phyloP scores from a whole-genome alignment of 306 rosid species.

The Inga laurina region DNA sequence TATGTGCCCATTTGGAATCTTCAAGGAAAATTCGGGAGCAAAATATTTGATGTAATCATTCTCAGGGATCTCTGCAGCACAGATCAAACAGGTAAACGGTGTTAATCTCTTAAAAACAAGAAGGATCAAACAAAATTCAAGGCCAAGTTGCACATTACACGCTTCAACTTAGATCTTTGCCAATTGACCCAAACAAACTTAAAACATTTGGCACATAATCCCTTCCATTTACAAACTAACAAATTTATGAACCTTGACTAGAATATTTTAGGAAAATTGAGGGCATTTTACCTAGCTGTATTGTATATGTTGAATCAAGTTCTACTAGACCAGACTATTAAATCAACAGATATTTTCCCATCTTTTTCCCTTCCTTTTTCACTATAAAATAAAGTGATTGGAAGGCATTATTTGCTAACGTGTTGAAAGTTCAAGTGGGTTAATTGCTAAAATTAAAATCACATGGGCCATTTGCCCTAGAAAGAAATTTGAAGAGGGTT shows the following conservation, averaged over 20 bases:
- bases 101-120: slow-evolving; percentile 7
- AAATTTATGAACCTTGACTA: background rate
- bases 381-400: background rate
- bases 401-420: background rate
- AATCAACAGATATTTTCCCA: background rate
- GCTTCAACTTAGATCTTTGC: background rate
- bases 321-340: background rate
- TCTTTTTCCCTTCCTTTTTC: background rate
- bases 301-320: background rate
- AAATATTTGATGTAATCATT: slow-evolving; percentile 89
- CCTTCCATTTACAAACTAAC: background rate
- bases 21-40: slow-evolving; percentile 82
- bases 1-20: slow-evolving; percentile 83
- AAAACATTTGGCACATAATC: background rate
- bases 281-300: background rate
- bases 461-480: too few species aligned
- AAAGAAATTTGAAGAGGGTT: too few species aligned
- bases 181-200: background rate
- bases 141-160: background rate
- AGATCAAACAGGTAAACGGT: slow-evolving; percentile 8
- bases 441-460: background rate
- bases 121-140: background rate
- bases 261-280: background rate
- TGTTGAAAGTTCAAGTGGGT: background rate
- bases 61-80: slow-evolving; percentile 91